phyloP scores from a whole-genome alignment of 2,329 filamentous ascomycete genomes.

The Trematosphaeria pertusa region DNA sequence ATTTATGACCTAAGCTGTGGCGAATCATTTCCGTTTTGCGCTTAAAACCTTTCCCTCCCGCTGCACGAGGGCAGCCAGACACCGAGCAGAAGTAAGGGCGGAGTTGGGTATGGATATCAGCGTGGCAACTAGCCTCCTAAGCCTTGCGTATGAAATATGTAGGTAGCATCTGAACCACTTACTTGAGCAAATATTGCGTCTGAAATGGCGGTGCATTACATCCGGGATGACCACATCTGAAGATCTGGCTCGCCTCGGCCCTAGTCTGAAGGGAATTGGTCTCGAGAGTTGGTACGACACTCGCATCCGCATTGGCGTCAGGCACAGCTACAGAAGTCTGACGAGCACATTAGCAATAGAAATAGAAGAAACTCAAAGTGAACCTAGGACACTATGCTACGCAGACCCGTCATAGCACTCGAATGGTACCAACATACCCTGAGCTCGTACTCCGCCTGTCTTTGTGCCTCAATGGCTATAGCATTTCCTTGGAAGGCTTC shows the following conservation, averaged over 20 bases:
- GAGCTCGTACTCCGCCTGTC: conserved; percentile 7
- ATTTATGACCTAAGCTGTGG: background rate
- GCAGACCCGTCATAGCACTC: too few species aligned
- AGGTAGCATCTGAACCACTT: background rate
- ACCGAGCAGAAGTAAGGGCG: background rate
- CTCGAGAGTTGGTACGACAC: too few species aligned
- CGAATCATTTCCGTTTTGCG: background rate
- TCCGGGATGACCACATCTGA: background rate
- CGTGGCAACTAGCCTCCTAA: background rate
- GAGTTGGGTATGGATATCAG: background rate
- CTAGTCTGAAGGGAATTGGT: too few species aligned
- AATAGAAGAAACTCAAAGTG: background rate
- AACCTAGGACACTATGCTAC: too few species aligned
- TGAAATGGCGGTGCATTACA: background rate
- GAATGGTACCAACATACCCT: background rate
- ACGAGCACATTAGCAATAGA: background rate
- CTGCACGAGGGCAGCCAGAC: background rate
- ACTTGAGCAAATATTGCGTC: background rate
- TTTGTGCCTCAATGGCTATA: background rate
- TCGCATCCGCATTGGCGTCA: background rate
- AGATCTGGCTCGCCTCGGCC: background rate
- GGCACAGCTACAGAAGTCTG: background rate
- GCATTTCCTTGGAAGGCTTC: conserved; percentile 1
- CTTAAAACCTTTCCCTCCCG: background rate
- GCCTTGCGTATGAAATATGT: background rate